Conservation (phyloP, 768 basidiomycete species). For the Suillus decipiens region DNA sequence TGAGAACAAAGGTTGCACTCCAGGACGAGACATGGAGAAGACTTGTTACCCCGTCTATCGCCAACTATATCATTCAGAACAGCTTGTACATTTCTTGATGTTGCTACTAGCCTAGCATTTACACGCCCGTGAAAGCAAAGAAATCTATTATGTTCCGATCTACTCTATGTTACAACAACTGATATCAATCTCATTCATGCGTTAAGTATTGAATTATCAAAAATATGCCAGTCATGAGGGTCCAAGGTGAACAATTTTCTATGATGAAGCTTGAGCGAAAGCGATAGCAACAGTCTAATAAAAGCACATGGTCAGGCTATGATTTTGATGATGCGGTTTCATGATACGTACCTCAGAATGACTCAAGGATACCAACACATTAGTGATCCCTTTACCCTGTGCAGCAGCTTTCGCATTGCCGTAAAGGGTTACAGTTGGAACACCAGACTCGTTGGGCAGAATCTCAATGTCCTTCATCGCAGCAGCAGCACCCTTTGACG, state of each 20-base stretch:
- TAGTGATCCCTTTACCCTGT: slow-evolving; percentile 66
- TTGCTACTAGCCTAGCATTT: background rate
- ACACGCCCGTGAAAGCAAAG: slow-evolving; percentile 5
- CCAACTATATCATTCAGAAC: slow-evolving; percentile 51
- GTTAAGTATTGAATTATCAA: slow-evolving; percentile 5
- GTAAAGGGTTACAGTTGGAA: slow-evolving; percentile 73
- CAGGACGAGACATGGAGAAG: slow-evolving; percentile 42
- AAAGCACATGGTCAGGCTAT: slow-evolving; percentile 21
- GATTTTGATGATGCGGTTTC: background rate
- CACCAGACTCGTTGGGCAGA: slow-evolving; percentile 75
- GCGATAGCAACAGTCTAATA: slow-evolving; percentile 79
- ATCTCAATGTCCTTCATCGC: slow-evolving; percentile 99
- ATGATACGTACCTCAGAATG: slow-evolving; percentile 82
- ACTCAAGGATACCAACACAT: slow-evolving; percentile 82
- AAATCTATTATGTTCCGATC: slow-evolving; percentile 15
- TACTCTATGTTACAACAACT: slow-evolving; percentile 8
- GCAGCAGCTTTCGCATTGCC: slow-evolving; percentile 82
- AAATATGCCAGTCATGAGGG: background rate
- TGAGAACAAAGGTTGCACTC: slow-evolving; percentile 42
- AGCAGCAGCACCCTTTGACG: slow-evolving; percentile 90
- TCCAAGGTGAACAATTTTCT: slow-evolving; percentile 10
- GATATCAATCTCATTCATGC: slow-evolving; percentile 5
- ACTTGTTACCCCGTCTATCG: slow-evolving; percentile 48
- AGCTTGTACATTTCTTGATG: slow-evolving; percentile 42
- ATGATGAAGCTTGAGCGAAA: slow-evolving; percentile 72